A percentile compares a stretch with the other conserved stretches of the same genome.
Conservation (phyloP, 2,329 filamentous ascomycete species). For the Diaporthe ampelina region DNA sequence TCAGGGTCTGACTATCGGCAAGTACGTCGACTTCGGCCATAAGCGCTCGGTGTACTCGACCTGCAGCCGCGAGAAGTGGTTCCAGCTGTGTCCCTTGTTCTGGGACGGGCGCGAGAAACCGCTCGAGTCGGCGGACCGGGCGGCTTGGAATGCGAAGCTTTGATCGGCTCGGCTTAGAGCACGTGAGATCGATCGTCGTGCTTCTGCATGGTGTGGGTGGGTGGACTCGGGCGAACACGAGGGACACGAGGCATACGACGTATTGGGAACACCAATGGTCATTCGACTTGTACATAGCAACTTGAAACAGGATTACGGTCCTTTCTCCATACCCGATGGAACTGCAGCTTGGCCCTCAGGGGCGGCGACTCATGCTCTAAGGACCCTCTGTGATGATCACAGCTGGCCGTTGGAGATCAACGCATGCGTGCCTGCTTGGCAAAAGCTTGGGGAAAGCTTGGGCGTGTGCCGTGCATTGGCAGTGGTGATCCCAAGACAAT, state of each 20-base stretch:
- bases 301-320: background rate
- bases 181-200: background rate
- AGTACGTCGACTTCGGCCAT: conserved; percentile 55
- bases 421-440: background rate
- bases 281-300: background rate
- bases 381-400: background rate
- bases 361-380: background rate
- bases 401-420: background rate
- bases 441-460: conserved; percentile 21
- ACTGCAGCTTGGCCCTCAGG: too few species aligned
- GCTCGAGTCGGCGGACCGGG: conserved; percentile 59
- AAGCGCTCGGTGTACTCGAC: conserved; percentile 54
- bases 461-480: background rate
- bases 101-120: conserved; percentile 61
- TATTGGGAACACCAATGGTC: background rate
- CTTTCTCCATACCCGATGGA: background rate
- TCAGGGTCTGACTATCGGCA: conserved; percentile 49
- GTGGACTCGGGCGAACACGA: background rate
- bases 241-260: background rate
- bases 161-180: conserved; percentile 43
- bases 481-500: background rate
- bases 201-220: background rate
- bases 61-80: conserved; percentile 55
- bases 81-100: conserved; percentile 61
- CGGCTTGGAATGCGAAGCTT: conserved; percentile 61